These are phyloP conservation scores for Piedraia hortae DNA, from an alignment of 2,329 filamentous ascomycete genomes.

Conservation along the genomic window DNA sequence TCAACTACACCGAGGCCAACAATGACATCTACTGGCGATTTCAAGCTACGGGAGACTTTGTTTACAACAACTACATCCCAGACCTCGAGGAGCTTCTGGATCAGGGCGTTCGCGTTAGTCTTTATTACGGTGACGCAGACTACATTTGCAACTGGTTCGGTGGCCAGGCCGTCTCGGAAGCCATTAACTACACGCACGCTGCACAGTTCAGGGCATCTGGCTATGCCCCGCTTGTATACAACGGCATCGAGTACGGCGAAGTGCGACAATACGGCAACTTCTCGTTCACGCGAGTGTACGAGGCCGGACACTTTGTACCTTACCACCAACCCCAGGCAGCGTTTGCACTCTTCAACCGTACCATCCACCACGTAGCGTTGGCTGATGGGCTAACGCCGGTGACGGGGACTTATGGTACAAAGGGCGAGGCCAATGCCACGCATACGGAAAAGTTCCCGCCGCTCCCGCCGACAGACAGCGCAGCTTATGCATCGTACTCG, in stretches of 20 bases:
- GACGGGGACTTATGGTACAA: no score
- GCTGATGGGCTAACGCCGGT: no score
- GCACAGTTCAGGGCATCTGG: conserved; percentile 22
- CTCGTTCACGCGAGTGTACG: conserved; percentile 20
- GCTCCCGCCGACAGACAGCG: no score
- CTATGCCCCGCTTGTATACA: conserved; percentile 14
- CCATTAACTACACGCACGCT: conserved; percentile 19
- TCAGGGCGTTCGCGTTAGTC: conserved; percentile 27
- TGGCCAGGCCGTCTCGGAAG: conserved; percentile 24
- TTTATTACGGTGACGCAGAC: conserved; percentile 41
- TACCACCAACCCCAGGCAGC: conserved; percentile 14
- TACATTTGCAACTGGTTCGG: conserved; percentile 26
- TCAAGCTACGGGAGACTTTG: conserved; percentile 17
- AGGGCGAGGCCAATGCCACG: conserved; percentile 7
- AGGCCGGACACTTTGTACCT: conserved; percentile 21
- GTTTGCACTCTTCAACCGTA: conserved; percentile 10
- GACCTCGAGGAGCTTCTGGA: conserved; percentile 17
- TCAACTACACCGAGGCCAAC: conserved; percentile 1
- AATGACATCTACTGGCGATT: conserved; percentile 17
- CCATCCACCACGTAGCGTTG: conserved; percentile 12
- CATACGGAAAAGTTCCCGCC: conserved; percentile 20
- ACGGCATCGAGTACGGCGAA: conserved; percentile 10
- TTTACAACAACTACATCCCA: conserved; percentile 11
- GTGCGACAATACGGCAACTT: conserved; percentile 12
- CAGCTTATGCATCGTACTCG: no score